Base-by-base conservation (phyloP, 192 early-diverging fungal species). In the Umbelopsis sp. region DNA sequence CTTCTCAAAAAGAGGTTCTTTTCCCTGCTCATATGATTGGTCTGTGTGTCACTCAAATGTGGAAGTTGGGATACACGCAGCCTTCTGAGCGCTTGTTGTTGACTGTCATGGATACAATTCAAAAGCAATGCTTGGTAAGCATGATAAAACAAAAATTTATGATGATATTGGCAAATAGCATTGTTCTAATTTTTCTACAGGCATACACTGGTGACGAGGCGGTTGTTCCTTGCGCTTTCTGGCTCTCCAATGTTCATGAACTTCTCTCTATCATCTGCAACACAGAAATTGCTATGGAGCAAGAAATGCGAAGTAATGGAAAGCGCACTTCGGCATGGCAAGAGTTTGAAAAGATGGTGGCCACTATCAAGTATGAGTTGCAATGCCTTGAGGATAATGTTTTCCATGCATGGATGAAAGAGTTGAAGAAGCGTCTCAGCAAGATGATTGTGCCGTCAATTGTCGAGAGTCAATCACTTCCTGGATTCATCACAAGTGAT, bases 351-450 rank as follows among this genome's bases (percentile, higher is more conserved):
- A 90, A 90, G 65, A 79, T 91, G 10, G 89, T 97, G 56, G 90
- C 91, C 67, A 93, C 93, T 38, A 89, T 94, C 66, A 91, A 93
- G 77, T 89, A 86, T 77, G 95, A 97, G 54, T 81, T 97, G 25
- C 92, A 98, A 83, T 88, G 92, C 71, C 80, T 97, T 32, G 85
- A 97, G 66, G 89, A 93, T 36, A 94, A 96, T 69, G 96, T 97
- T 68, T 97, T 96, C 88, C 94, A 95, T 82, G 95, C 94, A 32
- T 97, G 96, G 96, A 94, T 97, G 88, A 95, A 95, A 81, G 93
- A 95, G 68, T 83, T 96, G 71, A 95, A 97, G 82, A 99, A 97
- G 85, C 87, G 94, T 11, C 86, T 99, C 17, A 83, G 80, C 73
- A 95, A 95, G 86, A 92, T 97, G 87, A 92, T 97, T 73, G 93